Evolutionary conservation across 306 rosid genomes (phyloP), one percentile per base, ranked within the genome.

Genomic region (Astragalus membranaceus): DNA sequence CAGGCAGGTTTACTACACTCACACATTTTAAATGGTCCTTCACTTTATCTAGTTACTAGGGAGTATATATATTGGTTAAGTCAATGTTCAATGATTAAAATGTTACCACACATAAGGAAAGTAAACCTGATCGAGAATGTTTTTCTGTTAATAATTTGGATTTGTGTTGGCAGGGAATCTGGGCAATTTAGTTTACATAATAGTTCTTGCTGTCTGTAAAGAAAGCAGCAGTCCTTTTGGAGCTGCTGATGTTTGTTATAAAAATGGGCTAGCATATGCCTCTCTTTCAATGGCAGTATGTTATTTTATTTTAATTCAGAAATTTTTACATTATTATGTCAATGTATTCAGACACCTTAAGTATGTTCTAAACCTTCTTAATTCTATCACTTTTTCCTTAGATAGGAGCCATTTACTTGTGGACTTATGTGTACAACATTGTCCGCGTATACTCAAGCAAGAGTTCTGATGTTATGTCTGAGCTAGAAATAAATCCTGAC

Each of bases 401-500:
- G 79, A 0, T 67, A 50, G 75, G 75, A 47, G 7, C 43, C 12
- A 7, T 73, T 49, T 79, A 16, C 37, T 6, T 5, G 15, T 79
- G 83, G 83, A 6, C 79, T 37, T 67, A 32, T 33, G 71, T 51
- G 46, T 73, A 58, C 69, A 36, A 55, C 56, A 14, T 79, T 35
- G 37, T 79, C 47, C 44, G 79, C 29, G 1, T 51, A 44, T 59
- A 13, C 55, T 36, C 70, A 53, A 20, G 59, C 17, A 42, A 56
- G 69, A 59, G n/a, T 6, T 12, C 57, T 41, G 16, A 4, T 42
- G 37, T 11, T 5, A 30, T 10, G 23, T 51, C 57, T 51, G 4
- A 51, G 20, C 30, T 32, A 51, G 32, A 71, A 47, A 20, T 43
- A 48, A 74, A 29, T n/a, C 46, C 63, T 5, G 44, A 62, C 10